Conservation (phyloP, 257 asterid species). For the Orobanche coerulescens region DNA sequence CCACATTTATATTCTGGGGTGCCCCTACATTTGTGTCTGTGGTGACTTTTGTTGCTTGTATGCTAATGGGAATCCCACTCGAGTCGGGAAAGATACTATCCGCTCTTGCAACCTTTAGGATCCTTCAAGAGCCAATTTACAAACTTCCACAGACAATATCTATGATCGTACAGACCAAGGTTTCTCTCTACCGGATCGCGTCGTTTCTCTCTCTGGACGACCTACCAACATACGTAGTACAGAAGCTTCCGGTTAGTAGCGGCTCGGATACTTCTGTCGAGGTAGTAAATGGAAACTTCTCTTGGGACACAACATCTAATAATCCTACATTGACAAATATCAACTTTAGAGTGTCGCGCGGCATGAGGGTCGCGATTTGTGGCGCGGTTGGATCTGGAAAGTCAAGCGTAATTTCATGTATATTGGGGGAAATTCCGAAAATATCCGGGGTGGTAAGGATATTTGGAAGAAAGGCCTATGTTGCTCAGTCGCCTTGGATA, state of each 20-base stretch:
- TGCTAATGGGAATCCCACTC: constrained; percentile 71
- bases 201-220: constrained; percentile 76
- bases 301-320: constrained; percentile 54
- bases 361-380: constrained; percentile 84
- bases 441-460: constrained; percentile 53
- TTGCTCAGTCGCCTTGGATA: constrained; percentile 86
- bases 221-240: constrained; percentile 42
- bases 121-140: constrained; percentile 82
- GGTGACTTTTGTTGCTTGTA: constrained; percentile 63
- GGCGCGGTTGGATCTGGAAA: constrained; percentile 92
- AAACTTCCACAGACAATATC: constrained; percentile 74
- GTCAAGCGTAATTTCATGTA: constrained; percentile 76
- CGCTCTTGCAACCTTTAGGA: constrained; percentile 82
- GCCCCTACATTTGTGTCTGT: constrained; percentile 79
- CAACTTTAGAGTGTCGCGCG: constrained; percentile 42
- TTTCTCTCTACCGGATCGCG: constrained; percentile 83
- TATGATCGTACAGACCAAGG: constrained; percentile 83
- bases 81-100: constrained; percentile 84
- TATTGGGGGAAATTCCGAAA: constrained; percentile 74
- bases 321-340: constrained; percentile 50
- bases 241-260: constrained; percentile 47
- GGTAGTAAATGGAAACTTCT: constrained; percentile 60
- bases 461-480: constrained; percentile 65
- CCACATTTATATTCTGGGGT: constrained; percentile 59
- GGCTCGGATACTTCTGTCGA: constrained; percentile 52